Percentiles rank a stretch among this genome's conserved stretches.
phyloP scores from a whole-genome alignment of 1,284 basidiomycete genomes.

The Porogramme epimiltina region DNA sequence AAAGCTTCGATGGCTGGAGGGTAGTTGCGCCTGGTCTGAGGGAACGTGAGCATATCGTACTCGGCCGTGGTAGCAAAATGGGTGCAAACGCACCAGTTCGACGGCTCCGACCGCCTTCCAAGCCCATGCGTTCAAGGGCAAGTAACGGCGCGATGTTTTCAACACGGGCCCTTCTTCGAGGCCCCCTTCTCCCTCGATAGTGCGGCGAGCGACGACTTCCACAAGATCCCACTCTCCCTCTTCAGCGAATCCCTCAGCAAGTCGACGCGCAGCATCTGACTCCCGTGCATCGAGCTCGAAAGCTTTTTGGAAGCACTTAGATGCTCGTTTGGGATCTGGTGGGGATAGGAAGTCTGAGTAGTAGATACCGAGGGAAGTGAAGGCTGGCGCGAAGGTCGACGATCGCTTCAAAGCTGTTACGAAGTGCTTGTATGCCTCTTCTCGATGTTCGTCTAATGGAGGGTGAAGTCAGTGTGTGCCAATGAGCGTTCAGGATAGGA shows the following conservation, averaged over 20 bases:
- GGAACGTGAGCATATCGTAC: neutral
- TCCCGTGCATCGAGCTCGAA: constrained; percentile 95
- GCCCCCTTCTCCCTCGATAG: constrained; percentile 92
- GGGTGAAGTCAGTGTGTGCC: constrained; percentile 2
- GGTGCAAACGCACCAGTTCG: constrained; percentile 77
- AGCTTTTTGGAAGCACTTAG: constrained; percentile 98
- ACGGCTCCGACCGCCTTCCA: constrained; percentile 98
- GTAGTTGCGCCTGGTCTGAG: constrained; percentile 76
- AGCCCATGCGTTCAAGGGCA: constrained; percentile 92
- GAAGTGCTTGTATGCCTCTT: constrained; percentile 80
- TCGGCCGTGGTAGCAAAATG: neutral
- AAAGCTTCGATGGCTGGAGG: constrained; percentile 82
- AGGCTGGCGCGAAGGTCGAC: constrained; percentile 84
- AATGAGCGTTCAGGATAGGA: constrained; percentile 9
- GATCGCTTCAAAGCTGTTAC: constrained; percentile 82
- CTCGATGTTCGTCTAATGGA: constrained; percentile 42
- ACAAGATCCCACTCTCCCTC: constrained; percentile 97
- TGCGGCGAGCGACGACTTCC: constrained; percentile 87
- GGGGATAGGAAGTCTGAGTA: constrained; percentile 77
- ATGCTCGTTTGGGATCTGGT: constrained; percentile 82
- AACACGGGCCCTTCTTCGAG: constrained; percentile 60
- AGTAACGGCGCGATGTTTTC: constrained; percentile 51
- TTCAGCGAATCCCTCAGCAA: constrained; percentile 91
- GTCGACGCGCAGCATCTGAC: constrained; percentile 78
- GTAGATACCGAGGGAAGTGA: constrained; percentile 92